phyloP scores from a whole-genome alignment of 2,329 filamentous ascomycete species.

The Alternaria consortialis region DNA sequence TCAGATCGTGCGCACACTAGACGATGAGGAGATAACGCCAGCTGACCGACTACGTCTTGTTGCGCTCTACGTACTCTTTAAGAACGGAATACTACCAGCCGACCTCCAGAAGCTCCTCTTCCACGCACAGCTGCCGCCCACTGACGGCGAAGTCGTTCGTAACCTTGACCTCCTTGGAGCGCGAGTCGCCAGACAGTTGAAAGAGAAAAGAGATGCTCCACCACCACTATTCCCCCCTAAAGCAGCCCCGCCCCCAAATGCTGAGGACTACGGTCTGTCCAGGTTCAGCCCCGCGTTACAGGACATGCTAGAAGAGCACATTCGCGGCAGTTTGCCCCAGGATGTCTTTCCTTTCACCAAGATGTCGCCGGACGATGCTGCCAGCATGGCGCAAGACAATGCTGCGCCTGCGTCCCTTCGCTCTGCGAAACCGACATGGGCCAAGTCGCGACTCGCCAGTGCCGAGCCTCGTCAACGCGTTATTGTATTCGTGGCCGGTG shows the following conservation, averaged over 20 bases:
- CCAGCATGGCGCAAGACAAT: constrained; percentile 64
- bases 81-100: constrained; percentile 82
- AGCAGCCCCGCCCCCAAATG: constrained; percentile 58
- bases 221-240: constrained; percentile 78
- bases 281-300: constrained; percentile 86
- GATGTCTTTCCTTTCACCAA: constrained; percentile 60
- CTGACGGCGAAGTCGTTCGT: constrained; percentile 75
- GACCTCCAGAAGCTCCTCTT: constrained; percentile 86
- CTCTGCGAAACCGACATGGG: constrained; percentile 94
- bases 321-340: constrained; percentile 53
- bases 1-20: constrained; percentile 84
- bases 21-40: constrained; percentile 77
- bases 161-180: constrained; percentile 87
- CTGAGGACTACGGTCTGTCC: constrained; percentile 83
- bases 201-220: constrained; percentile 74
- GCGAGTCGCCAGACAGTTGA: constrained; percentile 74
- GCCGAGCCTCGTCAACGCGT: constrained; percentile 88
- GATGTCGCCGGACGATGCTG: constrained; percentile 68
- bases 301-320: constrained; percentile 78
- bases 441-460: constrained; percentile 76
- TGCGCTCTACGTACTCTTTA: constrained; percentile 84
- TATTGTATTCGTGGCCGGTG: constrained; percentile 93
- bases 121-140: constrained; percentile 79
- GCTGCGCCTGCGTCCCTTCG: constrained; percentile 72
- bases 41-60: constrained; percentile 85